Percentiles rank a stretch among this genome's conserved stretches.
Conservation (phyloP, 306 rosid species). For the Psophocarpus tetragonolobus region DNA sequence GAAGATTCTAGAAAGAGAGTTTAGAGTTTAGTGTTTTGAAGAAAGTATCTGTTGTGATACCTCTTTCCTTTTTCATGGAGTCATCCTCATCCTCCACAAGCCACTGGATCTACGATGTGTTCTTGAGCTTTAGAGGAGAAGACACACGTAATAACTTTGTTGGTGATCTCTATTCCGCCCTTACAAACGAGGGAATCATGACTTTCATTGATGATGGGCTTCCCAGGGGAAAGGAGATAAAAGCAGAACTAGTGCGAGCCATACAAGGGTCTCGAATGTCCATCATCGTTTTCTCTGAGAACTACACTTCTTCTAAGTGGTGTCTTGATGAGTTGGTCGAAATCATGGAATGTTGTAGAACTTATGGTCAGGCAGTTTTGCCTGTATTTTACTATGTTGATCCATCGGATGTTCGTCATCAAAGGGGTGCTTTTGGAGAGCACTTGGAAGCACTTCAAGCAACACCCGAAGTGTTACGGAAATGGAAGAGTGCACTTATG, state of each 20-base stretch:
- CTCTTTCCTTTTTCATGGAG: not conserved
- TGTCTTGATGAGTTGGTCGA: no score
- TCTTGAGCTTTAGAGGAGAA: not conserved
- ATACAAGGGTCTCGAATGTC: not conserved
- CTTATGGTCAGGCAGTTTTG: not conserved
- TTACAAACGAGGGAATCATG: not conserved
- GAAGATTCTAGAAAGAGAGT: no score
- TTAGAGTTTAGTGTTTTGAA: no score
- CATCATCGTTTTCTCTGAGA: not conserved
- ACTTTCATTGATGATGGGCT: not conserved
- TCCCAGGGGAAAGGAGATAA: not conserved
- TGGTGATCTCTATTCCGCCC: not conserved
- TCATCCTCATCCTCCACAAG: not conserved
- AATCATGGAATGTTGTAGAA: no score
- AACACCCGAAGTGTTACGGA: fast-evolving
- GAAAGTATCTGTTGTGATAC: no score
- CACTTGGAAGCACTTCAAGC: not conserved
- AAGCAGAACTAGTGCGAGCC: not conserved
- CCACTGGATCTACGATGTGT: slow-evolving; percentile 16
- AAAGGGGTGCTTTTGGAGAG: not conserved
- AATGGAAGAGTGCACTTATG: not conserved
- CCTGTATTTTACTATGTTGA: not conserved
- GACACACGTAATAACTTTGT: not conserved
- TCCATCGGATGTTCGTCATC: not conserved
- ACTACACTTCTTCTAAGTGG: not conserved